Evolutionary conservation across 192 early-diverging fungal species (phyloP).

Genomic region (Rhizophagus sp.): DNA sequence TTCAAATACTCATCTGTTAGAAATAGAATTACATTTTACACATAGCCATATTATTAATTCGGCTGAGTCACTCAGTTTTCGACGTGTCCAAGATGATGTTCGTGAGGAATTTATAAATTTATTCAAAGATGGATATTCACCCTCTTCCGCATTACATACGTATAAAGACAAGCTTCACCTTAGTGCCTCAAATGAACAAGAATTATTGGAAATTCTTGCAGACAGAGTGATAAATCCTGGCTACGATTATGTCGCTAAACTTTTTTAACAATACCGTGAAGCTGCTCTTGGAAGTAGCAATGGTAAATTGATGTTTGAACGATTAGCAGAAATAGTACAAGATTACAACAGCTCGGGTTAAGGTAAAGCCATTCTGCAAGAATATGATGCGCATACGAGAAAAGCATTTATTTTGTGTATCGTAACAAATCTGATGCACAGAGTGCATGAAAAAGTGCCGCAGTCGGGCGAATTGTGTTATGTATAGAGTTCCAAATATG

Average conservation of each 20-base stretch:
- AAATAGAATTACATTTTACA: no score
- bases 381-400: neutral
- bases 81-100: no score
- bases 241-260: neutral
- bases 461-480: neutral
- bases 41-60: no score
- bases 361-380: neutral
- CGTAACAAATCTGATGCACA: neutral
- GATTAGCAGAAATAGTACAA: neutral
- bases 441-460: neutral
- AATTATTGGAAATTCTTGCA: neutral
- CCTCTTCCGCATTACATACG: neutral
- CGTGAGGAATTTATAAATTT: no score
- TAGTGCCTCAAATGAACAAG: neutral
- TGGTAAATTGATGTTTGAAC: neutral
- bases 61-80: no score
- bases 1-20: no score
- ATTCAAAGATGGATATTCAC: no score
- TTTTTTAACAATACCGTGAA: neutral
- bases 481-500: no score
- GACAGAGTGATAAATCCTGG: neutral
- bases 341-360: neutral
- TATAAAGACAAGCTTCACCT: neutral
- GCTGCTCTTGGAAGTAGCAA: neutral
- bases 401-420: neutral